phyloP scores from a whole-genome alignment of 2,329 filamentous ascomycete genomes.

The Penicillium italicum region DNA sequence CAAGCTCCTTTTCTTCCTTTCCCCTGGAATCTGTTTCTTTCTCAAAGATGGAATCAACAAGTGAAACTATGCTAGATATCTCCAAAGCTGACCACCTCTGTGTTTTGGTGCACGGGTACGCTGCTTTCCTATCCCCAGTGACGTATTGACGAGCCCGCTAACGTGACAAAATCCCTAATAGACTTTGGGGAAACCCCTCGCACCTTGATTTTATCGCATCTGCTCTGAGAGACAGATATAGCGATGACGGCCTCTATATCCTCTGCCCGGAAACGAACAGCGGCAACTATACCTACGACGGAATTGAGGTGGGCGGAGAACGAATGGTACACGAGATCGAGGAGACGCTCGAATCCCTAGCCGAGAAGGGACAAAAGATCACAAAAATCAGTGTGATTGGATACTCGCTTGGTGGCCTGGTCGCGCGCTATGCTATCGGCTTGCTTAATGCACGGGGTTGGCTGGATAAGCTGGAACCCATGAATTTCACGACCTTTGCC shows the following conservation, averaged over 20 bases:
- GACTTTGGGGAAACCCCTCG: slow-evolving; percentile 59
- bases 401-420: slow-evolving; percentile 83
- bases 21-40: background rate
- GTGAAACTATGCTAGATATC: slow-evolving; percentile 8
- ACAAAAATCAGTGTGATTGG: slow-evolving; percentile 81
- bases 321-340: slow-evolving; percentile 63
- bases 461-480: slow-evolving; percentile 73
- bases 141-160: slow-evolving; percentile 5
- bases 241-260: slow-evolving; percentile 53
- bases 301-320: slow-evolving; percentile 66
- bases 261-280: slow-evolving; percentile 55
- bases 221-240: slow-evolving; percentile 49
- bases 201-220: slow-evolving; percentile 56
- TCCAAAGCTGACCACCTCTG: slow-evolving; percentile 52
- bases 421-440: slow-evolving; percentile 82
- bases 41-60: background rate
- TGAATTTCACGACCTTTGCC: slow-evolving; percentile 94
- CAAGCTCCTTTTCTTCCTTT: background rate
- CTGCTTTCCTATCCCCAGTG: slow-evolving; percentile 8
- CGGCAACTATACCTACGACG: slow-evolving; percentile 60
- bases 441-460: slow-evolving; percentile 76
- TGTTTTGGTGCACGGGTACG: slow-evolving; percentile 61
- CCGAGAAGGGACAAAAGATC: slow-evolving; percentile 64
- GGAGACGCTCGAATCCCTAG: slow-evolving; percentile 52
- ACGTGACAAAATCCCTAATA: slow-evolving; percentile 24